These are phyloP conservation scores for Penicillium expansum DNA, from an alignment of 2,329 filamentous ascomycete genomes.

Conservation along the genomic window DNA sequence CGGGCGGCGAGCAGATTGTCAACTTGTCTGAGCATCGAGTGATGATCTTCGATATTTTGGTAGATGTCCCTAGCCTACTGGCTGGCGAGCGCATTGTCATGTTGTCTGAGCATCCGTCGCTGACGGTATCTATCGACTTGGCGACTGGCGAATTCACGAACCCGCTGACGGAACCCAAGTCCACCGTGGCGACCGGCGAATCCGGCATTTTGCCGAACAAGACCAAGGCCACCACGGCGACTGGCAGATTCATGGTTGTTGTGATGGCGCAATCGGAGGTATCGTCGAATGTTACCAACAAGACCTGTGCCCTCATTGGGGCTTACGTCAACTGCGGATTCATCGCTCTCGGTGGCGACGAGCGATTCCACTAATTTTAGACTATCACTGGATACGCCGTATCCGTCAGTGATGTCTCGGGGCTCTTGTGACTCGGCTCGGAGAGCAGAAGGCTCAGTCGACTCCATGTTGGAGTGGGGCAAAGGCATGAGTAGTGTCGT, in stretches of 20 bases:
- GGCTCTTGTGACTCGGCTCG: background rate
- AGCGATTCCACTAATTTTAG: too few relatives aligned
- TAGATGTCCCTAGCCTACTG: background rate
- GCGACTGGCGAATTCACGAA: background rate
- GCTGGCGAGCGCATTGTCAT: too few relatives aligned
- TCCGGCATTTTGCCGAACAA: too few relatives aligned
- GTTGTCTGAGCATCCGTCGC: background rate
- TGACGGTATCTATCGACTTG: background rate
- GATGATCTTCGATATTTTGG: background rate
- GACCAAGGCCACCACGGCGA: background rate
- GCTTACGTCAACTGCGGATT: background rate
- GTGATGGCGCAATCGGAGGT: background rate
- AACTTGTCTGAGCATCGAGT: background rate
- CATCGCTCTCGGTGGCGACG: background rate
- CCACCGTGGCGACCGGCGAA: background rate
- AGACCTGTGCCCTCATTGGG: background rate
- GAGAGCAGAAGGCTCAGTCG: background rate
- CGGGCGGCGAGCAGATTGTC: background rate
- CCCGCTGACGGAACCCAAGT: background rate
- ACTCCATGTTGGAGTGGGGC: background rate
- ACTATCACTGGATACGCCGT: background rate
- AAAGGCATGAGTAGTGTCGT: background rate
- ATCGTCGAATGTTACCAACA: background rate
- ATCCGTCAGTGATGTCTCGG: background rate
- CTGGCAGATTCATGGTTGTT: too few relatives aligned